phyloP scores from a whole-genome alignment of 192 early-diverging fungal genomes.

The Coemansia erecta region DNA sequence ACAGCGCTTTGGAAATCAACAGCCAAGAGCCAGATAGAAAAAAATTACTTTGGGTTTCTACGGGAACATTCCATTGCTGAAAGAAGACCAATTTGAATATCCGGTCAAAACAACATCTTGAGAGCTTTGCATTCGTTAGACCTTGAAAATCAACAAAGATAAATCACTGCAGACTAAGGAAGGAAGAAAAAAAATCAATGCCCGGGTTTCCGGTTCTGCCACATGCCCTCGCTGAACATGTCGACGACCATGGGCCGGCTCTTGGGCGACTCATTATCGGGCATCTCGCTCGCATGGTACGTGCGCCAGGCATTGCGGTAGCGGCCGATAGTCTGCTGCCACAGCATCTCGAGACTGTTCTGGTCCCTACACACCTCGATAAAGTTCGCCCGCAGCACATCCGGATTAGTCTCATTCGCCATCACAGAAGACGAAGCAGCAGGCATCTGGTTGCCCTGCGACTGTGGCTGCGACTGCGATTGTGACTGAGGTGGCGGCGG shows the following conservation, averaged over 20 bases:
- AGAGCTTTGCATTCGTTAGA: too few relatives aligned
- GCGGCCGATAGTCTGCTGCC: slow-evolving; percentile 53
- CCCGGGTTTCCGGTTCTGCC: slow-evolving; percentile 10
- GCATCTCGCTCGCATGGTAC: slow-evolving; percentile 1
- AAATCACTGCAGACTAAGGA: too few relatives aligned
- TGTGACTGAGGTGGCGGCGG: too few relatives aligned
- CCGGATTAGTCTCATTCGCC: slow-evolving; percentile 54
- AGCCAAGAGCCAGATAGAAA: too few relatives aligned
- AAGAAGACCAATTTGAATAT: too few relatives aligned
- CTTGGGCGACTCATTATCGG: slow-evolving; percentile 18
- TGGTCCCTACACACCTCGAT: slow-evolving; percentile 61
- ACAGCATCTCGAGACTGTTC: slow-evolving; percentile 62
- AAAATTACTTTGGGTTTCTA: too few relatives aligned
- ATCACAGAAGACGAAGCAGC: slow-evolving; percentile 2
- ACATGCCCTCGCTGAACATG: slow-evolving; percentile 39
- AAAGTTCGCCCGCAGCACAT: slow-evolving; percentile 59
- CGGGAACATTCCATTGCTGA: too few relatives aligned
- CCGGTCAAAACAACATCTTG: too few relatives aligned
- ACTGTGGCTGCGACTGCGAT: slow-evolving; percentile 21
- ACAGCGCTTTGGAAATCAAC: too few relatives aligned
- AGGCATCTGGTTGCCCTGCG: too few relatives aligned
- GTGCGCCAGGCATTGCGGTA: slow-evolving; percentile 42
- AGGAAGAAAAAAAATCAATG: not conserved
- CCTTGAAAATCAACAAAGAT: too few relatives aligned
- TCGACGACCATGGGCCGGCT: slow-evolving; percentile 37